Base-by-base conservation (phyloP, 495 filamentous ascomycete genomes). In the Talaromyces nanjingensis region DNA sequence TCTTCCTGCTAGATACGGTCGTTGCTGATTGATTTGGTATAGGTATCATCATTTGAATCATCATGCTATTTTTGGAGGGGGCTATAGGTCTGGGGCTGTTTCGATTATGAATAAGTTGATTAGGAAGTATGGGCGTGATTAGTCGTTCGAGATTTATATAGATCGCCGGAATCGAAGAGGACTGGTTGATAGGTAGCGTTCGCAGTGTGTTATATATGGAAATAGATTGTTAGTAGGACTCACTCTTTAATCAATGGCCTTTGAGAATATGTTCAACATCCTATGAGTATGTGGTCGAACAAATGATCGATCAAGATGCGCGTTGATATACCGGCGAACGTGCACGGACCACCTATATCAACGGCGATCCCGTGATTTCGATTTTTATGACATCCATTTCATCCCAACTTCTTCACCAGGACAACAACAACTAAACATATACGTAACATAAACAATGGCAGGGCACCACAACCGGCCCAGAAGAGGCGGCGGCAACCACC, bases 31-130 rank as follows among this genome's bases (percentile, higher is more conserved):
- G n/a, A n/a, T 42, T 14, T 45, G 63, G 18, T 8, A 49, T 66
- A 92, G 89, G 52, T 94, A 96, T 71, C 93, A 97, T 72, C 89
- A 96, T 76, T 72, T 97, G 53, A 97, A 96, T 63, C 92, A 96
- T 64, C 85, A 90, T 79, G 88, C 89, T 5, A 78, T 96, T 55
- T 97, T 97, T 74, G 89, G 89, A 0, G 86, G 87, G 4, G 82
- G 85, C 6, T 96, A 96, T 74, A 80, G 84, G 27, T 79, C 79
- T 18, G 88, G 89, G 25, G 89, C 90, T 37, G 80, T 92, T 70
- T 80, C 81, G 11, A 92, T 90, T 52, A 93, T 93, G 89, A 83
- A 80, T 72, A 83, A 76, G 56, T 74, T 96, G 69, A 71, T 88
- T 42, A 73, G 71, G 37, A 93, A 91, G 67, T 96, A 94, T 74